Conservation (phyloP, 176 grass and related monocot genomes). For the Themeda triandra region DNA sequence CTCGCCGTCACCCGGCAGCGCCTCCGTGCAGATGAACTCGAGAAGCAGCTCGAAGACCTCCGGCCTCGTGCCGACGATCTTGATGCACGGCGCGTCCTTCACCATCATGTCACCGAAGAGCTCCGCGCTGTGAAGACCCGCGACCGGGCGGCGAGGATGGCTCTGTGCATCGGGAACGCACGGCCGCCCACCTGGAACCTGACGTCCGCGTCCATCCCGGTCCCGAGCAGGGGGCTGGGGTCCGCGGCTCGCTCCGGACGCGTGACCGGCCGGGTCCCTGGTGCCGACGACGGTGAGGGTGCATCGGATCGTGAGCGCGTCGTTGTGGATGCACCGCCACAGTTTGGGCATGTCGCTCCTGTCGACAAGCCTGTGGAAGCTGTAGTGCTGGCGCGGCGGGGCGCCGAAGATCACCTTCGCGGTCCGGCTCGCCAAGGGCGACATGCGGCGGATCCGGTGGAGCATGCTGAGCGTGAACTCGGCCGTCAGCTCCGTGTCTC, state of each 20-base stretch:
- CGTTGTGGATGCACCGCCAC: not conserved
- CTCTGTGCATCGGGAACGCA: not conserved
- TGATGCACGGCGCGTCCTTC: not conserved
- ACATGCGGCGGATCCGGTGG: not conserved
- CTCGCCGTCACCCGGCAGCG: not conserved
- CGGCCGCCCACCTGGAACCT: not conserved
- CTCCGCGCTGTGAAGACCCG: not conserved
- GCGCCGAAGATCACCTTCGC: not conserved
- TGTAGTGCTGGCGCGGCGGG: not conserved
- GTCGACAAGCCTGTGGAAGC: not conserved
- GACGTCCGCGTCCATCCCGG: not conserved
- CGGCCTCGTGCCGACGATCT: not conserved
- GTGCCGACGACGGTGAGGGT: not conserved
- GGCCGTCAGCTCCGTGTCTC: not conserved
- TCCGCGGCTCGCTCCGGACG: not conserved
- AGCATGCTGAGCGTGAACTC: not conserved
- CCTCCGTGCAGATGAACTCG: conserved; percentile 6
- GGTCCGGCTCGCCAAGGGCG: not conserved
- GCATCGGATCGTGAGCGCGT: not conserved
- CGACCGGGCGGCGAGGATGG: not conserved
- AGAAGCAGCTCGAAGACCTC: conserved; percentile 2
- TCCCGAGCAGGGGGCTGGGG: not conserved
- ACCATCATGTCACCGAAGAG: conserved; percentile 15
- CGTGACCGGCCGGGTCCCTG: not conserved
- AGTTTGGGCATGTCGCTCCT: not conserved